Conservation (phyloP, 345 rosid species). For the Mallotus nudiflorus region DNA sequence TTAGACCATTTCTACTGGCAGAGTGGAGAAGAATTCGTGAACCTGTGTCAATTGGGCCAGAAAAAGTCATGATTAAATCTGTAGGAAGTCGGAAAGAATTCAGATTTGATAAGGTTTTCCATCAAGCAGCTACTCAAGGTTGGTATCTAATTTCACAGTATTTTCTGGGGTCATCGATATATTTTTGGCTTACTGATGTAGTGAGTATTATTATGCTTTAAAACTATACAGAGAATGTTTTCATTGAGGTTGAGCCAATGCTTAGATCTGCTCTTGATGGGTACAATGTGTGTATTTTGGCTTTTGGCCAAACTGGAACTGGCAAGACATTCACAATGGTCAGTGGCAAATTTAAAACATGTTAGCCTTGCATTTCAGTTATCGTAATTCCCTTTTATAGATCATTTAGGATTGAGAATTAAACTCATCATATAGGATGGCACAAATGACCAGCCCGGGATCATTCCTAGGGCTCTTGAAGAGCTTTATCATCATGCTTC, state of each 20-base stretch:
- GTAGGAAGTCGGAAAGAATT: conserved; percentile 64
- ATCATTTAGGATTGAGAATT: conserved; percentile 8
- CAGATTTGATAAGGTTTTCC: conserved; percentile 73
- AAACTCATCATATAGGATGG: conserved; percentile 62
- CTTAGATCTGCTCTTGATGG: conserved; percentile 93
- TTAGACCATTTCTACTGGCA: conserved; percentile 52
- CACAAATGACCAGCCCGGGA: conserved; percentile 59
- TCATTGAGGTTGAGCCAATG: conserved; percentile 73
- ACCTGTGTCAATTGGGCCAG: conserved; percentile 45
- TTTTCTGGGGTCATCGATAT: conserved; percentile 6
- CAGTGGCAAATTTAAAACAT: conserved; percentile 20
- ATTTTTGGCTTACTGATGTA: conserved; percentile 18
- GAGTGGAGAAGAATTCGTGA: conserved; percentile 50
- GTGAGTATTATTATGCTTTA: conserved; percentile 40
- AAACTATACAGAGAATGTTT: conserved; percentile 73
- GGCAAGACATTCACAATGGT: conserved; percentile 97
- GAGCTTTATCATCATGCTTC: conserved; percentile 57
- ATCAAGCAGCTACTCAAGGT: conserved; percentile 75
- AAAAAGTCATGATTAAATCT: conserved; percentile 50
- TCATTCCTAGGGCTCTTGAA: conserved; percentile 72
- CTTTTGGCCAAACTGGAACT: conserved; percentile 94
- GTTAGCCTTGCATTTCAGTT: conserved; percentile 7
- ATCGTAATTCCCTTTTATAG: not conserved
- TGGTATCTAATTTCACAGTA: conserved; percentile 20
- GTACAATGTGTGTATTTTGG: conserved; percentile 81